phyloP scores from a whole-genome alignment of 305 asterid species.

The Fraxinus paxiana region DNA sequence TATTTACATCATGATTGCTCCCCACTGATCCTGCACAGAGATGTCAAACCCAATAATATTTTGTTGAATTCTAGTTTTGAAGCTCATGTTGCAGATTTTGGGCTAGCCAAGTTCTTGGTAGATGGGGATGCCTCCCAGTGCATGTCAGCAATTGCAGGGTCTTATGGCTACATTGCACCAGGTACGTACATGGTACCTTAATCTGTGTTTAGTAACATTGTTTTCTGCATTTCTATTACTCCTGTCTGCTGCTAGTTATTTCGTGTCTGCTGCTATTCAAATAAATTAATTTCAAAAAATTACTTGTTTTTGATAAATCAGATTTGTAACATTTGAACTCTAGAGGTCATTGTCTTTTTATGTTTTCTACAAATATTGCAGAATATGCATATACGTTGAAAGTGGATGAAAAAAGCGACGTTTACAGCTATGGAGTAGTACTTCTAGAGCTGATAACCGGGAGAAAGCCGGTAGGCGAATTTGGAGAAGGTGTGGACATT shows the following conservation, averaged over 20 bases:
- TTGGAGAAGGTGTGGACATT: conserved; percentile 47
- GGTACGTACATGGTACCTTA: conserved; percentile 39
- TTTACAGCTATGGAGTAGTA: conserved; percentile 47
- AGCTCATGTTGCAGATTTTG: conserved; percentile 96
- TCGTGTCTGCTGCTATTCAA: not conserved
- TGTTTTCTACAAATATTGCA: conserved; percentile 13
- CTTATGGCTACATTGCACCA: conserved; percentile 97
- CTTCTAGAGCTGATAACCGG: conserved; percentile 43
- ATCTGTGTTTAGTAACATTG: not conserved
- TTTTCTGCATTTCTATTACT: not conserved
- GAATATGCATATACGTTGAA: conserved; percentile 48
- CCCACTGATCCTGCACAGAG: conserved; percentile 85
- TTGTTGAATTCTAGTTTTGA: conserved; percentile 66
- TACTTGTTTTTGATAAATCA: not conserved
- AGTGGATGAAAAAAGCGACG: conserved; percentile 50
- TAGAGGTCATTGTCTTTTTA: not conserved
- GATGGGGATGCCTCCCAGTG: conserved; percentile 87
- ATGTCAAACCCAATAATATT: conserved; percentile 91
- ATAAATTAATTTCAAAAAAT: not conserved
- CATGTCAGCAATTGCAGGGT: conserved; percentile 95
- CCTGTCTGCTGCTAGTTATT: not conserved
- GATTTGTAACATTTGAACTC: not conserved
- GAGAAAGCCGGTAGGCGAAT: conserved; percentile 44
- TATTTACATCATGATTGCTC: conserved; percentile 92
- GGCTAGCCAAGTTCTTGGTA: conserved; percentile 77